phyloP scores from a whole-genome alignment of 2,329 filamentous ascomycete species.

The Orbilia brochopaga region DNA sequence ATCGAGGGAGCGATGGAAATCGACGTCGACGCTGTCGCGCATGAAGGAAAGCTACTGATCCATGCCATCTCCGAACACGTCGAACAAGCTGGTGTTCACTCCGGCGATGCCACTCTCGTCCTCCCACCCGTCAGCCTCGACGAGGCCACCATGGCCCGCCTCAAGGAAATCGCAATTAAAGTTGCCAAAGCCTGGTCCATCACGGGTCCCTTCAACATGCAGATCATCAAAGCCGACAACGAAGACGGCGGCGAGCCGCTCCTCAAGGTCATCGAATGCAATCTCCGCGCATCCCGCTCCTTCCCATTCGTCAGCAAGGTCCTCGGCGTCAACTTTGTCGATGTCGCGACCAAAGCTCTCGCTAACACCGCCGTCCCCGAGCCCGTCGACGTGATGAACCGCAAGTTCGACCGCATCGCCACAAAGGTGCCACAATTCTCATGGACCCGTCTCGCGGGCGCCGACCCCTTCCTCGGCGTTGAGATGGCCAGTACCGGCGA shows the following conservation, averaged over 20 bases:
- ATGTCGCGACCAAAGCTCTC: conserved; percentile 90
- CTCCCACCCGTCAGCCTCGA: conserved; percentile 85
- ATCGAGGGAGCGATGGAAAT: conserved; percentile 97
- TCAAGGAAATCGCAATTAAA: conserved; percentile 95
- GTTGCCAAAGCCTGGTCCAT: conserved; percentile 97
- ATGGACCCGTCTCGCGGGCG: conserved; percentile 96
- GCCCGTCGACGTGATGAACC: conserved; percentile 83
- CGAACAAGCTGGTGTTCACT: conserved; percentile 97
- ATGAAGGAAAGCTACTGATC: conserved; percentile 81
- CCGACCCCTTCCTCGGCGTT: conserved; percentile 95
- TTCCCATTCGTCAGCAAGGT: conserved; percentile 99
- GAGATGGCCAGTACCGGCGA: conserved; percentile 98
- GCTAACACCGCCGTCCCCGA: conserved; percentile 83
- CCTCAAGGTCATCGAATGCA: conserved; percentile 97
- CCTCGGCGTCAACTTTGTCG: conserved; percentile 94
- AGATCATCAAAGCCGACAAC: conserved; percentile 91
- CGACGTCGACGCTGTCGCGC: conserved; percentile 91
- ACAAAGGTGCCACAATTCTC: conserved; percentile 99
- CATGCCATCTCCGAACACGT: conserved; percentile 96
- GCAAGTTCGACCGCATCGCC: conserved; percentile 88
- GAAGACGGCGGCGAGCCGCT: conserved; percentile 75
- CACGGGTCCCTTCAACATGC: conserved; percentile 99
- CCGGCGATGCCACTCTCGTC: conserved; percentile 92
- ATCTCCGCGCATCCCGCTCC: conserved; percentile 92
- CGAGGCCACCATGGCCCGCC: conserved; percentile 75